Conservation (phyloP, 2,329 filamentous ascomycete genomes). For the Volutella citrinella region DNA sequence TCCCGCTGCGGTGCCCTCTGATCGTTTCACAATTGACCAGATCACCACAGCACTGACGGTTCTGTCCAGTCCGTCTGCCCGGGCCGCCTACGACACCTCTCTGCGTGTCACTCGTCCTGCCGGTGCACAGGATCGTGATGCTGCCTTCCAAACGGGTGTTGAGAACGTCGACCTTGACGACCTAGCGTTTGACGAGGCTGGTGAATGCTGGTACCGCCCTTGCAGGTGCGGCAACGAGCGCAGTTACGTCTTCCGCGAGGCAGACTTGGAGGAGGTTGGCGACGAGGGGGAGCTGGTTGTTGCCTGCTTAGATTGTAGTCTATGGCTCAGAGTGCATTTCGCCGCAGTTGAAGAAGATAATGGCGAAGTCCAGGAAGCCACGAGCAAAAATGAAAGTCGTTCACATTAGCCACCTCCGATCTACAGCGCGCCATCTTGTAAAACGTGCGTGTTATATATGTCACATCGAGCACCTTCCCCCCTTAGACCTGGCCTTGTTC, state of each 20-base stretch:
- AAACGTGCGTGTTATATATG: neutral
- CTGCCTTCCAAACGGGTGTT: slow-evolving; percentile 54
- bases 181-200: slow-evolving; percentile 48
- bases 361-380: slow-evolving; percentile 11
- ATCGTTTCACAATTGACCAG: slow-evolving; percentile 63
- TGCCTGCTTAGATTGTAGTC: slow-evolving; percentile 63
- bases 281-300: slow-evolving; percentile 61
- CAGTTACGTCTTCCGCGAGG: slow-evolving; percentile 58
- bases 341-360: slow-evolving; percentile 45
- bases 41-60: slow-evolving; percentile 58
- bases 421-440: too few species aligned
- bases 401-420: too few species aligned
- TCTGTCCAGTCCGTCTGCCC: slow-evolving; percentile 48
- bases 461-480: neutral
- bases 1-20: slow-evolving; percentile 9
- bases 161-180: slow-evolving; percentile 67
- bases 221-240: slow-evolving; percentile 64
- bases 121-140: slow-evolving; percentile 12
- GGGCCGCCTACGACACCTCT: slow-evolving; percentile 52
- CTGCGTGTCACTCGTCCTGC: slow-evolving; percentile 36
- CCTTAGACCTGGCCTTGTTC: too few species aligned
- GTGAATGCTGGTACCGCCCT: slow-evolving; percentile 50
- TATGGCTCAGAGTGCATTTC: slow-evolving; percentile 65
- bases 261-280: slow-evolving; percentile 56
- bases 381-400: slow-evolving; percentile 21